Percentiles rank a stretch among this genome's conserved stretches.
Conservation (phyloP, 1,284 basidiomycete species). For the Xerocomus nothofagi region DNA sequence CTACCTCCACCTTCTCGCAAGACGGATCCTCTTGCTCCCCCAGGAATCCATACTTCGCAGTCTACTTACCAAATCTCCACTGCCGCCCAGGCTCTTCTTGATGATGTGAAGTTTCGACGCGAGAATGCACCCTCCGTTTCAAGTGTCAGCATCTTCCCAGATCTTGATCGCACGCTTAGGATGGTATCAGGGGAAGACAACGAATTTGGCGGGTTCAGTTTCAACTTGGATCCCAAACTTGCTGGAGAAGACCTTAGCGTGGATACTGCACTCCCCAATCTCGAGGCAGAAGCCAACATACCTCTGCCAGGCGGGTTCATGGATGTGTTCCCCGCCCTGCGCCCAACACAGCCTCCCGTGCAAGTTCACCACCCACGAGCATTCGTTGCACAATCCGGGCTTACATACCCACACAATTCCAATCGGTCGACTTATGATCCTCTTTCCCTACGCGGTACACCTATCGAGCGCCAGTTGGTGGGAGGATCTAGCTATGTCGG, state of each 20-base stretch:
- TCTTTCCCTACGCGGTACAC: slow-evolving; percentile 38
- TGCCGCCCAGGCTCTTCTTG: slow-evolving; percentile 79
- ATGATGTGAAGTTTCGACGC: slow-evolving; percentile 78
- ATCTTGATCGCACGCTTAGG: slow-evolving; percentile 79
- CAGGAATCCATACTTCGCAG: slow-evolving; percentile 55
- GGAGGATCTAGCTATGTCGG: slow-evolving; percentile 61
- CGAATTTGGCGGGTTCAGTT: slow-evolving; percentile 69
- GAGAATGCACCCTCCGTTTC: slow-evolving; percentile 52
- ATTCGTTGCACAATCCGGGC: slow-evolving; percentile 51
- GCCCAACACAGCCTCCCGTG: slow-evolving; percentile 31
- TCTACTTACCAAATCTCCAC: slow-evolving; percentile 85
- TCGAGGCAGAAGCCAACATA: slow-evolving; percentile 51
- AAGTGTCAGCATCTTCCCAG: slow-evolving; percentile 80
- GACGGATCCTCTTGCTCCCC: slow-evolving; percentile 51
- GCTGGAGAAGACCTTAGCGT: slow-evolving; percentile 50
- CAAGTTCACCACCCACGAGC: slow-evolving; percentile 35
- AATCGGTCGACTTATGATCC: slow-evolving; percentile 57
- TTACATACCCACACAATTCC: slow-evolving; percentile 47
- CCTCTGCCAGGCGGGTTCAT: slow-evolving; percentile 63
- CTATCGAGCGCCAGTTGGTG: slow-evolving; percentile 47
- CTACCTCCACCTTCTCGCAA: slow-evolving; percentile 55
- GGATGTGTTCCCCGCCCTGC: slow-evolving; percentile 64
- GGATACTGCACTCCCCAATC: slow-evolving; percentile 48
- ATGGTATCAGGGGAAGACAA: slow-evolving; percentile 60
- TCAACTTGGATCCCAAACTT: slow-evolving; percentile 77